Evolutionary conservation across 2,329 filamentous ascomycete species (phyloP).

Genomic region (Xylariales sp.): DNA sequence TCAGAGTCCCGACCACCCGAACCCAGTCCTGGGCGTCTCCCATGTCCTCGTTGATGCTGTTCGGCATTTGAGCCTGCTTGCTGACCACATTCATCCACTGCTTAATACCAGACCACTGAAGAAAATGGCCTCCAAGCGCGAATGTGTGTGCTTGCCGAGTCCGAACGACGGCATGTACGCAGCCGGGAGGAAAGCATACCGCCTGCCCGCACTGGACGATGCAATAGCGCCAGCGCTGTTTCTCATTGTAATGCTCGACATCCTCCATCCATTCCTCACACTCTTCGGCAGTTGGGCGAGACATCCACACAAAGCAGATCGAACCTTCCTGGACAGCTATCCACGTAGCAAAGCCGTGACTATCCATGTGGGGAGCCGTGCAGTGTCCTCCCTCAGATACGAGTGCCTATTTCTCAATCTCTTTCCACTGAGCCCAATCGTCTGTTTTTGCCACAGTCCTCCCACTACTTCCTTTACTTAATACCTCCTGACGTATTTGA

Average conservation of each 20-base stretch:
- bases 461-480: too few relatives aligned
- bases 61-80: not conserved
- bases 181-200: not conserved
- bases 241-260: not conserved
- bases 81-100: not conserved
- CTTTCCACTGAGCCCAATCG: too few relatives aligned
- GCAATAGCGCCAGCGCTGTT: not conserved
- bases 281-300: too few relatives aligned
- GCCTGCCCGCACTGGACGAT: not conserved
- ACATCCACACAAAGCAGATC: too few relatives aligned
- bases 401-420: too few relatives aligned
- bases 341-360: too few relatives aligned
- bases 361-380: too few relatives aligned
- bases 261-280: too few relatives aligned
- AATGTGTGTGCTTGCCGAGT: not conserved
- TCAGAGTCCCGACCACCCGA: not conserved
- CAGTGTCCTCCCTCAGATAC: too few relatives aligned
- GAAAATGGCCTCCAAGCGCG: not conserved
- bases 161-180: not conserved
- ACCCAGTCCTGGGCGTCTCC: not conserved
- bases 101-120: not conserved
- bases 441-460: too few relatives aligned
- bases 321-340: too few relatives aligned
- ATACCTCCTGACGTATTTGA: too few relatives aligned
- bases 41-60: not conserved